Base-by-base conservation (phyloP, 1,284 basidiomycete genomes). In the Ustilago cynodontis region DNA sequence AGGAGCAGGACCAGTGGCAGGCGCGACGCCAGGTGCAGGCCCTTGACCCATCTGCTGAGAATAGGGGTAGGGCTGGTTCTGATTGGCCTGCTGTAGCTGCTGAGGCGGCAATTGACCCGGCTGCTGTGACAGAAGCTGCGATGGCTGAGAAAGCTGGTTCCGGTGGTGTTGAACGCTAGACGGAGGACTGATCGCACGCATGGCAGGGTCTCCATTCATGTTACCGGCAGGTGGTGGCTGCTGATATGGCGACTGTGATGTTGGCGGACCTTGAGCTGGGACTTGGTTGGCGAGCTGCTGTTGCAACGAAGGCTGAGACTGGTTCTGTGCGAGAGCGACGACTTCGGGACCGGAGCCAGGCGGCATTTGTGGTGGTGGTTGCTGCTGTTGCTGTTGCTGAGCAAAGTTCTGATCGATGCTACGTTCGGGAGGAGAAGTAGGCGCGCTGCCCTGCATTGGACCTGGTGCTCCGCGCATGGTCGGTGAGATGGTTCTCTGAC, bases 401-500 rank as follows among this genome's bases (percentile, higher is more conserved):
- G 58, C 65, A 43, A 65, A 66, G 20, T 33, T 45, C 20, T 55
- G 65, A n/a, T 66, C 56, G 52, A 51, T 22, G 33, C 35, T 51
- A 24, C 61, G 65, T 11, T 64, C 57, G 5, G 65, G 65, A 28
- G 65, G 65, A 22, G 73, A 63, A 16, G 43, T 59, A 1, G 67
- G 62, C 6, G 62, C 51, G 51, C 47, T 64, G 16, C 50, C 65
- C 9, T 70, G 60, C 22, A 67, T 35, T 1, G 58, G 59, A 4
- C 55, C 49, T 1, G 66, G 29, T 4, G 60, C 51, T 2, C 52
- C 47, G 22, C 77, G 64, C 24, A 20, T 29, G 14, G 74, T 71
- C 14, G 78, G 78, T 35, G 80, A 80, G 56, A 72, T 75, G 47
- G 77, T 57, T 18, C 68, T 59, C 16, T 70, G 65, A 18, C 71